Evolutionary conservation across 345 rosid species (phyloP).

Genomic region (Euphorbia lathyris): DNA sequence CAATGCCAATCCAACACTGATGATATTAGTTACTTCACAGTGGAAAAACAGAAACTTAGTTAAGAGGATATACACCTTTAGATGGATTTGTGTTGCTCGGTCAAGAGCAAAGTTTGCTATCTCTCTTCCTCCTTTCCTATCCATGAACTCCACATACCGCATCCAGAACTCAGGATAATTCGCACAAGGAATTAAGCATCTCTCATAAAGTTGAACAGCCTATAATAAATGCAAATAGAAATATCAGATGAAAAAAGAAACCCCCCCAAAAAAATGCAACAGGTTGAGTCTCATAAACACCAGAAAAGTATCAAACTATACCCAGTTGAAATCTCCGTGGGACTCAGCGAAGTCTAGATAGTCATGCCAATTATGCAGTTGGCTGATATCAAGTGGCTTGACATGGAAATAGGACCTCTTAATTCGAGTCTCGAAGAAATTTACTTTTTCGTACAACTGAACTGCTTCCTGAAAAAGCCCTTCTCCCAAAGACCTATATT

Average conservation of each 20-base stretch:
- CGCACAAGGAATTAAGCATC: conserved; percentile 90
- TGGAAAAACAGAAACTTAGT: background rate
- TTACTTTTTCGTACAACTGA: conserved; percentile 49
- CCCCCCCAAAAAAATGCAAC: conserved; percentile 1
- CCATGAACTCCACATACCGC: conserved; percentile 82
- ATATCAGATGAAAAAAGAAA: conserved; percentile 3
- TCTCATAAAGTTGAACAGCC: conserved; percentile 84
- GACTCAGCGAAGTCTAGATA: conserved; percentile 78
- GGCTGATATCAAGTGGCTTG: conserved; percentile 52
- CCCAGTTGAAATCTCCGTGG: conserved; percentile 89
- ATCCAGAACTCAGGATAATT: conserved; percentile 85
- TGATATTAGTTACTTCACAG: background rate
- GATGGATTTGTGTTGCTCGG: conserved; percentile 61
- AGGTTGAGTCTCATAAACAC: conserved; percentile 14
- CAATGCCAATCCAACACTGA: background rate
- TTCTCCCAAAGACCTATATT: conserved; percentile 59
- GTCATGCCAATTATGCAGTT: conserved; percentile 78
- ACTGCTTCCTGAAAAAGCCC: conserved; percentile 46
- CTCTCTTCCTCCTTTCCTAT: conserved; percentile 90
- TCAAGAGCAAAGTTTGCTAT: conserved; percentile 73
- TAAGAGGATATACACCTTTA: conserved; percentile 52
- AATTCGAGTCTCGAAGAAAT: conserved; percentile 57
- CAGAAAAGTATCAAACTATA: conserved; percentile 32
- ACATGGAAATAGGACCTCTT: conserved; percentile 77
- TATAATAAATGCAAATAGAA: conserved; percentile 23